Evolutionary conservation across 108 stramenopile genomes (phyloP), one percentile per base, ranked within the genome.

Genomic region (Nannochloropsis gaditana): DNA sequence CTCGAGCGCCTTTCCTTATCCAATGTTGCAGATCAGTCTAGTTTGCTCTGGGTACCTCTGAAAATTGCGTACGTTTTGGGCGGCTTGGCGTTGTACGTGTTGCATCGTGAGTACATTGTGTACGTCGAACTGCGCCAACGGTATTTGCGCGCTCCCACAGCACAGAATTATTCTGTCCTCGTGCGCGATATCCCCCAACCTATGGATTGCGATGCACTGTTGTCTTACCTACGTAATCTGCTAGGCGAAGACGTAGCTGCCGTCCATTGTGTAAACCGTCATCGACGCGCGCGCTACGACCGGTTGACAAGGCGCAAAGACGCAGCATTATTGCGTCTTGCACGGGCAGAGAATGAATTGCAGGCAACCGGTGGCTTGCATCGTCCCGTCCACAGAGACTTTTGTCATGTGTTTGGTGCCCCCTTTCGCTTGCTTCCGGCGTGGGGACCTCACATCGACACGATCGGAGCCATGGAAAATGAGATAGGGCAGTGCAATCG

Each of bases 1-100:
- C 59, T 73, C 59, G 59, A 73, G 59, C 59, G 59, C 59, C n/a
- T 73, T 15, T 73, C 59, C 59, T 73, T 73, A n/a, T 73, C 59
- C 59, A 73, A 73, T n/a, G 59, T 73, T 73, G 59, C 59, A 2
- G 59, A 73, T 73, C 2, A n/a, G 15, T 73, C 59, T 15, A 6
- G 59, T 6, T 73, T 73, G 8, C n/a, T 73, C 19, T 73, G 59
- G 59, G n/a, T 73, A 15, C 59, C 59, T n/a, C n/a, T 73, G 15
- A n/a, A 2, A n/a, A 6, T 73, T 15, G 8, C 59, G n/a, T 73
- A 73, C n/a, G 2, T 73, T 73, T 8, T 73, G 4, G 59, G 2
- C n/a, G 59, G 19, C 15, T 73, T 73, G 15, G 59, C n/a, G 8
- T 73, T 73, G n/a, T 73, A 73, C n/a, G 15, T 73, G 59, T n/a